Percentiles rank a stretch among this genome's conserved stretches.
phyloP scores from a whole-genome alignment of 345 rosid species.

The Sonneratia alba region DNA sequence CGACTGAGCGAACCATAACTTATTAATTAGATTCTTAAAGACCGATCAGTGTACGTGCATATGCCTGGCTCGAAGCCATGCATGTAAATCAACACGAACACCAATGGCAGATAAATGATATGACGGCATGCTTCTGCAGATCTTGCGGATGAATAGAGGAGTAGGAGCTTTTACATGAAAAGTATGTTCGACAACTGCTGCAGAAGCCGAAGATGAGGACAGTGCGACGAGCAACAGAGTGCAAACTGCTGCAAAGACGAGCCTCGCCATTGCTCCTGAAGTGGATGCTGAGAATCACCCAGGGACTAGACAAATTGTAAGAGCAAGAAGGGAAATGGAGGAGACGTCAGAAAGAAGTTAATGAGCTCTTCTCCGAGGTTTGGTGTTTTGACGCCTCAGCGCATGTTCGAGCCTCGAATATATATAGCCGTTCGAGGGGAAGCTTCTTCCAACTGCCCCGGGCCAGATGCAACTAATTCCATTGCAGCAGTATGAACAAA shows the following conservation, averaged over 20 bases:
- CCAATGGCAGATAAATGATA: no score
- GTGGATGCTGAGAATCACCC: not conserved
- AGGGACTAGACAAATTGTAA: not conserved
- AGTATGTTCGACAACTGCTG: conserved; percentile 16
- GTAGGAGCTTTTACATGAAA: conserved; percentile 11
- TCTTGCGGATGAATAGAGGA: not conserved
- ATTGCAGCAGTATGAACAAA: not conserved
- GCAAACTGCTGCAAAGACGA: not conserved
- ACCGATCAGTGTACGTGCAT: no score
- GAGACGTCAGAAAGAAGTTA: not conserved
- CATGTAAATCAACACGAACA: no score
- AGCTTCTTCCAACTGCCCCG: not conserved
- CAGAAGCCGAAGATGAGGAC: not conserved
- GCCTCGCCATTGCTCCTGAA: conserved; percentile 5
- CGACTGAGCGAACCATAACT: no score
- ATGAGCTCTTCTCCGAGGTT: not conserved
- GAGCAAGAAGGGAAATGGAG: not conserved
- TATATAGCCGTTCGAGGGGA: not conserved
- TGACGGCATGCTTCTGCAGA: no score
- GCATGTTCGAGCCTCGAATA: not conserved
- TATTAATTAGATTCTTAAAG: no score
- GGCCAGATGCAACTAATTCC: not conserved
- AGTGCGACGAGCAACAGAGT: conserved; percentile 6
- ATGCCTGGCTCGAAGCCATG: no score
- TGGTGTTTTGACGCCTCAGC: not conserved